These are phyloP conservation scores for Pleurotus ostreatus DNA, from an alignment of 768 basidiomycete species.

Conservation along the genomic window DNA sequence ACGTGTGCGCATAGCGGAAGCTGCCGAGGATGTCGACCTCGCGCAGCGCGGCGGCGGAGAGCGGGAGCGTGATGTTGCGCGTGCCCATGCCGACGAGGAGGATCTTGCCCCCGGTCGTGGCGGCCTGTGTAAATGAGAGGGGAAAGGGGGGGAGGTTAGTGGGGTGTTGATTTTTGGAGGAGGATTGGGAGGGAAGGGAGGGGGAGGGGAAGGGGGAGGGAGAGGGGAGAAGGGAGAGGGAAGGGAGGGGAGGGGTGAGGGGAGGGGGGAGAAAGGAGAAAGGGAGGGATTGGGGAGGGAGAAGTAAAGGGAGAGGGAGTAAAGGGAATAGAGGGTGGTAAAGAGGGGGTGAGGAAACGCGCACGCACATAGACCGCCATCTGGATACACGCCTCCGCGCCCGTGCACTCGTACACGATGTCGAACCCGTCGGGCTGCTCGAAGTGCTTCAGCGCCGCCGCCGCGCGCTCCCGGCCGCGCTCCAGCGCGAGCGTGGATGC, in stretches of 20 bases:
- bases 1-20: slow-evolving; percentile 90
- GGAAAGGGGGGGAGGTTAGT: too few species aligned
- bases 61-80: slow-evolving; percentile 75
- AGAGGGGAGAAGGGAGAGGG: too few species aligned
- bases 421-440: slow-evolving; percentile 77
- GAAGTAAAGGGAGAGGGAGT: too few species aligned
- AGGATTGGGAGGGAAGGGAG: too few species aligned
- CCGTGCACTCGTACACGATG: slow-evolving; percentile 92
- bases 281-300: too few species aligned
- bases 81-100: slow-evolving; percentile 97
- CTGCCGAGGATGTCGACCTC: slow-evolving; percentile 93
- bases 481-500: slow-evolving; percentile 51
- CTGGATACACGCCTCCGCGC: slow-evolving; percentile 89
- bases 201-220: too few species aligned
- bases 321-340: too few species aligned
- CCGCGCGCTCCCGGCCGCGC: slow-evolving; percentile 55
- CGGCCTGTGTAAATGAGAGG: slow-evolving; percentile 37
- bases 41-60: slow-evolving; percentile 75
- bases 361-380: slow-evolving; percentile 59
- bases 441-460: slow-evolving; percentile 51
- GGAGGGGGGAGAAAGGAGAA: too few species aligned
- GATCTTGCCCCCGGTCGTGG: slow-evolving; percentile 82
- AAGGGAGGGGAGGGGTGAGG: too few species aligned
- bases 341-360: too few species aligned
- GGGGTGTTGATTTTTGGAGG: too few species aligned